These are phyloP conservation scores for Crithidia expoeki DNA, from an alignment of 208 protist species.

Conservation along the genomic window DNA sequence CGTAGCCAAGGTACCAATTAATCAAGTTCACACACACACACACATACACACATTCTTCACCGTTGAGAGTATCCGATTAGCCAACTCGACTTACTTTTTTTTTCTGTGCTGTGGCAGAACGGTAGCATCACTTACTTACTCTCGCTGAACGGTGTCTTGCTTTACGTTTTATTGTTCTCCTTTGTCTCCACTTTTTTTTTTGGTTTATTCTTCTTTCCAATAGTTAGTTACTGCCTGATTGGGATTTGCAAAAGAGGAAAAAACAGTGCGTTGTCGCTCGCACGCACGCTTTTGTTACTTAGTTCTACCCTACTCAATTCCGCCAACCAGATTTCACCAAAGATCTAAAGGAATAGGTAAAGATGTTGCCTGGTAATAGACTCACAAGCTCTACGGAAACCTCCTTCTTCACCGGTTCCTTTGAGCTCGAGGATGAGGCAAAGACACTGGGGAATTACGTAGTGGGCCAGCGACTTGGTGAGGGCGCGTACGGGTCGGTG, in stretches of 20 bases:
- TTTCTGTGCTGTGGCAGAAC: too few species aligned
- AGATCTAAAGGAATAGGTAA: too few species aligned
- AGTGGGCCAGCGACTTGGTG: constrained; percentile 81
- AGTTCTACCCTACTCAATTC: not conserved
- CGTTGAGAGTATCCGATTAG: too few species aligned
- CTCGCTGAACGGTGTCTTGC: too few species aligned
- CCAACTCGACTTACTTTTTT: too few species aligned
- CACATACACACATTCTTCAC: too few species aligned
- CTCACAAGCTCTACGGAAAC: constrained; percentile 37
- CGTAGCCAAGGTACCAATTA: not conserved
- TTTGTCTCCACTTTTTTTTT: not conserved
- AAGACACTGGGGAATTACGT: constrained; percentile 79
- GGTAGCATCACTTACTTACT: too few species aligned
- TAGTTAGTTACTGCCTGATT: too few species aligned
- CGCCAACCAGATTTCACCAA: too few species aligned
- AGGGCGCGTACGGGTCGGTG: constrained; percentile 90
- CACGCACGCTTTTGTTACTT: constrained; percentile 10
- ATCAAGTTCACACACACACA: too few species aligned
- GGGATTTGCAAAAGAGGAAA: too few species aligned
- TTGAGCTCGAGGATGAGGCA: constrained; percentile 66
- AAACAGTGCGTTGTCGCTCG: not conserved
- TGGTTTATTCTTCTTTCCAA: constrained; percentile 2
- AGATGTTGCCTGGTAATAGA: constrained; percentile 9
- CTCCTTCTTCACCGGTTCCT: constrained; percentile 73
- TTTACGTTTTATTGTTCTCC: too few species aligned